phyloP scores from a whole-genome alignment of 148 eudicot species.

The Nepenthes gracilis region DNA sequence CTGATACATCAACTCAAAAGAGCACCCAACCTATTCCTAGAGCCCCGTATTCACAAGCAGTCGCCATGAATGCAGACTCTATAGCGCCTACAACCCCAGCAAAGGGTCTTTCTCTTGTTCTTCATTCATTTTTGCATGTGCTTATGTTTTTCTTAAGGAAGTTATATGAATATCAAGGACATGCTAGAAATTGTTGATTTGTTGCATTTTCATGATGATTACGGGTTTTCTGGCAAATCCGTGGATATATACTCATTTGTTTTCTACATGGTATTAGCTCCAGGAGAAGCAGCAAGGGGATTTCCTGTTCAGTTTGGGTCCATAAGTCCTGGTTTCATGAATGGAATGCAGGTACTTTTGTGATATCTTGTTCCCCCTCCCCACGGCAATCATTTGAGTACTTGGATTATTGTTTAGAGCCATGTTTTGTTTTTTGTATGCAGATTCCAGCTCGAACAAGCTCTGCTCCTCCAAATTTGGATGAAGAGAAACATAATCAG shows the following conservation, averaged over 20 bases:
- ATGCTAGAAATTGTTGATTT: too few relatives aligned
- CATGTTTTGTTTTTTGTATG: slow-evolving; percentile 2
- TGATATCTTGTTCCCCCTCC: too few relatives aligned
- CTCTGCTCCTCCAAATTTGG: slow-evolving; percentile 90
- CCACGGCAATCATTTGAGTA: background rate
- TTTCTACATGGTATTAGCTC: slow-evolving; percentile 2
- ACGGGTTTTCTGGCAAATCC: background rate
- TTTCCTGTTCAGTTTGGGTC: slow-evolving; percentile 88
- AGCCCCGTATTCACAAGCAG: slow-evolving; percentile 31
- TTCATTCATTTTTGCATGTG: background rate
- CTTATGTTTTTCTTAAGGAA: background rate
- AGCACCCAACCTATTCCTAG: slow-evolving; percentile 33
- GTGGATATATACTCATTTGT: background rate
- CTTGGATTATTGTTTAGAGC: background rate
- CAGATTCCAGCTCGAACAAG: slow-evolving; percentile 89
- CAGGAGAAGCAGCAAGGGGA: slow-evolving; percentile 52
- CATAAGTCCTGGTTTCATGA: slow-evolving; percentile 60
- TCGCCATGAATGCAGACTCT: slow-evolving; percentile 32
- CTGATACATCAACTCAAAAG: slow-evolving; percentile 32
- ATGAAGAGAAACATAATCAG: slow-evolving; percentile 78
- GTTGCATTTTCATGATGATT: background rate
- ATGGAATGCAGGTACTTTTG: slow-evolving; percentile 69
- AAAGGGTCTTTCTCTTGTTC: slow-evolving; percentile 27
- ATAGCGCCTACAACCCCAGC: slow-evolving; percentile 42
- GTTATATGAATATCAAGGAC: too few relatives aligned